phyloP scores from a whole-genome alignment of 176 grass and related monocot species.

The Avena sativa region DNA sequence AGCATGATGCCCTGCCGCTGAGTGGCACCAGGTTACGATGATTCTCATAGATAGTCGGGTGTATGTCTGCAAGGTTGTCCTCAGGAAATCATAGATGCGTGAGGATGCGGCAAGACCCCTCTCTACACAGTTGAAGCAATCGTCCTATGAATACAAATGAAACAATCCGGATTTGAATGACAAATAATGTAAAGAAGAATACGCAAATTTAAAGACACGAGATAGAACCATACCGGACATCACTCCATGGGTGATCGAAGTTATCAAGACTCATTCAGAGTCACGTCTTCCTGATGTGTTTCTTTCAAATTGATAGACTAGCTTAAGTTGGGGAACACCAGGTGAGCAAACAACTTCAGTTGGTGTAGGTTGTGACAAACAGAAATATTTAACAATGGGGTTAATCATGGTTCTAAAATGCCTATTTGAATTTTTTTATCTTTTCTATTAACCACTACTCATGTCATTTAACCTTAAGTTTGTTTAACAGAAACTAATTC shows the following conservation, averaged over 20 bases:
- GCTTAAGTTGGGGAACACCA: slow-evolving; percentile 86
- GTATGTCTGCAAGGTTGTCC: slow-evolving; percentile 64
- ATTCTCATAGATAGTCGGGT: slow-evolving; percentile 27
- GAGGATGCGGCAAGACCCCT: slow-evolving; percentile 68
- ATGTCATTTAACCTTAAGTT: no score
- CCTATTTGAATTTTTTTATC: no score
- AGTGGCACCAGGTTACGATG: not conserved
- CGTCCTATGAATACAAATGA: slow-evolving; percentile 33
- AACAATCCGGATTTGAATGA: not conserved
- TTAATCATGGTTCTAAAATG: no score
- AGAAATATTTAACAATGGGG: not conserved
- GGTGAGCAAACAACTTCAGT: slow-evolving; percentile 76
- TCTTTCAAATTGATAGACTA: slow-evolving; percentile 48
- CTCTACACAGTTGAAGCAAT: slow-evolving; percentile 81
- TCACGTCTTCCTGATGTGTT: slow-evolving; percentile 52
- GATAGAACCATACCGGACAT: slow-evolving; percentile 64
- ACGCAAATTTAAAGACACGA: not conserved
- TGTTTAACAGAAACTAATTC: no score
- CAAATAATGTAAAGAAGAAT: not conserved
- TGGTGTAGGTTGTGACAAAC: slow-evolving; percentile 53
- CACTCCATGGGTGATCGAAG: slow-evolving; percentile 66
- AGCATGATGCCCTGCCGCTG: not conserved
- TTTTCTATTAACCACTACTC: no score
- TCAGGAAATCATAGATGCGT: slow-evolving; percentile 77
- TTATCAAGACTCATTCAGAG: slow-evolving; percentile 62